These are phyloP conservation scores for Pseudogymnoascus verrucosus DNA, from an alignment of 2,329 filamentous ascomycete genomes.

Conservation along the genomic window DNA sequence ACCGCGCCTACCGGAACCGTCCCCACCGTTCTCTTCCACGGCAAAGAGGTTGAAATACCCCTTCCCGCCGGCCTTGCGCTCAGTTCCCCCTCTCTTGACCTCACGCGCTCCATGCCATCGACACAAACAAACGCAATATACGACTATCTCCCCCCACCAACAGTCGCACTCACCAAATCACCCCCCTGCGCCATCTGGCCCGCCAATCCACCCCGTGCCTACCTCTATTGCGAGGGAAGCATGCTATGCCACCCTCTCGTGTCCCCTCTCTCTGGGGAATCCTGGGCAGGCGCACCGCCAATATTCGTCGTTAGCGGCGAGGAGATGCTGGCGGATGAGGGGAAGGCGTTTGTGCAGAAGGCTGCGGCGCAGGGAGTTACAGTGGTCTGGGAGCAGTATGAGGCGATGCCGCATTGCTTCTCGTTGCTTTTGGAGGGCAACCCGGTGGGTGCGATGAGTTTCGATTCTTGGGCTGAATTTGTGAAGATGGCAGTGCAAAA, in stretches of 20 bases:
- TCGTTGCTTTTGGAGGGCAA: constrained; percentile 45
- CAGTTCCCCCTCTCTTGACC: constrained; percentile 64
- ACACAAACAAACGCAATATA: constrained; percentile 43
- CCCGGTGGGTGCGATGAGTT: constrained; percentile 42
- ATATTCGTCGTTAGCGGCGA: constrained; percentile 61
- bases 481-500: constrained; percentile 33
- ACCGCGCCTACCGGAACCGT: constrained; percentile 35
- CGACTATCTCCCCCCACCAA: constrained; percentile 50
- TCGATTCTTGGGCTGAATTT: constrained; percentile 49
- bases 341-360: constrained; percentile 48
- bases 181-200: constrained; percentile 51
- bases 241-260: constrained; percentile 59
- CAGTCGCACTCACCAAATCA: constrained; percentile 32
- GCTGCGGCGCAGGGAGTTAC: constrained; percentile 48
- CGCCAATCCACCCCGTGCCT: constrained; percentile 41
- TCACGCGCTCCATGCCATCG: constrained; percentile 55
- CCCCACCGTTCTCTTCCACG: constrained; percentile 51
- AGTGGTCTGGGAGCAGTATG: constrained; percentile 64
- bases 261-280: constrained; percentile 47
- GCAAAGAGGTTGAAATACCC: constrained; percentile 47
- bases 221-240: constrained; percentile 47
- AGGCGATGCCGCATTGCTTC: constrained; percentile 76
- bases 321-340: constrained; percentile 65
- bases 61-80: constrained; percentile 58
- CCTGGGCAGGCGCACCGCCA: constrained; percentile 58